Percentiles rank a stretch among this genome's conserved stretches.
These are phyloP conservation scores for Saccharomycopsis hybrid DNA, from an alignment of 1,139 yeast genomes.

Conservation along the genomic window DNA sequence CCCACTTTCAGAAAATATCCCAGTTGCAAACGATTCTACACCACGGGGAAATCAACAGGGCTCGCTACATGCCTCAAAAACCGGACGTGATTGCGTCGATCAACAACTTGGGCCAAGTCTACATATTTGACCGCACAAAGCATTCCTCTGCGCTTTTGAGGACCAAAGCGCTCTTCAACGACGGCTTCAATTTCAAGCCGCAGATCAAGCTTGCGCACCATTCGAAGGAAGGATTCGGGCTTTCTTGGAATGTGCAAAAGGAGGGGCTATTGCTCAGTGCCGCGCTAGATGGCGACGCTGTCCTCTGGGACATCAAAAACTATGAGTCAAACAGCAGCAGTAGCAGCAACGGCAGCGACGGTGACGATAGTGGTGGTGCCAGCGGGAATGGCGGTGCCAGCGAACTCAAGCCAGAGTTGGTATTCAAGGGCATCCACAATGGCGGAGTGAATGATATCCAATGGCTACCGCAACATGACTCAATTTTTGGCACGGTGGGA, in stretches of 20 bases:
- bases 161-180: slow-evolving; percentile 18
- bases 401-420: slow-evolving; percentile 7
- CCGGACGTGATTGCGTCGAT: slow-evolving; percentile 67
- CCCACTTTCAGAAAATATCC: slow-evolving; percentile 27
- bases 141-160: slow-evolving; percentile 18
- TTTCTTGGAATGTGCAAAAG: slow-evolving; percentile 51
- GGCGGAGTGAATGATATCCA: slow-evolving; percentile 55
- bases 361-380: background rate
- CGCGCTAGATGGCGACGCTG: slow-evolving; percentile 59
- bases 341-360: too few species aligned
- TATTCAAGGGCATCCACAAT: slow-evolving; percentile 19
- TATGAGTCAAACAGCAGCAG: slow-evolving; percentile 19
- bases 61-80: slow-evolving; percentile 74
- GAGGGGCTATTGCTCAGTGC: slow-evolving; percentile 50
- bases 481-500: slow-evolving; percentile 50
- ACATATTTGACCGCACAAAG: slow-evolving; percentile 54
- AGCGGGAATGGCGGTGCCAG: background rate
- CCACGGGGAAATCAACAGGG: slow-evolving; percentile 66
- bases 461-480: slow-evolving; percentile 55
- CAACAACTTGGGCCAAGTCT: slow-evolving; percentile 68
- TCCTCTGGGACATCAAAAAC: slow-evolving; percentile 44
- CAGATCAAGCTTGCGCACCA: slow-evolving; percentile 43
- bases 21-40: slow-evolving; percentile 46
- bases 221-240: slow-evolving; percentile 63
- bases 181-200: slow-evolving; percentile 25